phyloP scores from a whole-genome alignment of 768 basidiomycete genomes.

The Agaricus sinodeliciosus region DNA sequence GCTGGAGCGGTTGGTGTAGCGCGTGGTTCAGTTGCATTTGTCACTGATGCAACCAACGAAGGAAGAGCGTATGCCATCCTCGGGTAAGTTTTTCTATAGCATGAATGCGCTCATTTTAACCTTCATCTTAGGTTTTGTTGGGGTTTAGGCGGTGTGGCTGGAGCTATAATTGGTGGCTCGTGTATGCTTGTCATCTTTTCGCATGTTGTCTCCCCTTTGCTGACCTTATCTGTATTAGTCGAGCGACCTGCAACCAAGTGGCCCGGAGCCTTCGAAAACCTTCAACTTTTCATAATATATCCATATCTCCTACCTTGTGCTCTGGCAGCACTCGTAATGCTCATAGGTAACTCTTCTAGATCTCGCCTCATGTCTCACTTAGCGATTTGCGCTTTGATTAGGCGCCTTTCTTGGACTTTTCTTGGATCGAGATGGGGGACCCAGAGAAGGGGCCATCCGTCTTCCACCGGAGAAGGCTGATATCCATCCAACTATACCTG shows the following conservation, averaged over 20 bases:
- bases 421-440: conserved; percentile 87
- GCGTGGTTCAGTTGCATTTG: conserved; percentile 75
- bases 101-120: conserved; percentile 2
- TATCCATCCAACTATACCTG: conserved; percentile 49
- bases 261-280: conserved; percentile 63
- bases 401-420: conserved; percentile 88
- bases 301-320: conserved; percentile 89
- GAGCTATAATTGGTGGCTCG: conserved; percentile 79
- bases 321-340: conserved; percentile 70
- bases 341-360: conserved; percentile 43
- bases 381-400: conserved; percentile 19
- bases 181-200: conserved; percentile 41
- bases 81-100: conserved; percentile 40
- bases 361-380: not conserved
- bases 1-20: conserved; percentile 94
- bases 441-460: conserved; percentile 78
- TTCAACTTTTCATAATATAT: conserved; percentile 65
- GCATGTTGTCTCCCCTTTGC: conserved; percentile 4
- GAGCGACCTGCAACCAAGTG: conserved; percentile 85
- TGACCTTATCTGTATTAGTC: conserved; percentile 36
- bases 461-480: conserved; percentile 71
- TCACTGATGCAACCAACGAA: conserved; percentile 92
- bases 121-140: conserved; percentile 67
- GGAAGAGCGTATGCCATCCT: conserved; percentile 91
- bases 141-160: conserved; percentile 94